Percentiles rank a stretch among this genome's conserved stretches.
phyloP scores from a whole-genome alignment of 768 basidiomycete species.

The Macrolepiota albuminosa region DNA sequence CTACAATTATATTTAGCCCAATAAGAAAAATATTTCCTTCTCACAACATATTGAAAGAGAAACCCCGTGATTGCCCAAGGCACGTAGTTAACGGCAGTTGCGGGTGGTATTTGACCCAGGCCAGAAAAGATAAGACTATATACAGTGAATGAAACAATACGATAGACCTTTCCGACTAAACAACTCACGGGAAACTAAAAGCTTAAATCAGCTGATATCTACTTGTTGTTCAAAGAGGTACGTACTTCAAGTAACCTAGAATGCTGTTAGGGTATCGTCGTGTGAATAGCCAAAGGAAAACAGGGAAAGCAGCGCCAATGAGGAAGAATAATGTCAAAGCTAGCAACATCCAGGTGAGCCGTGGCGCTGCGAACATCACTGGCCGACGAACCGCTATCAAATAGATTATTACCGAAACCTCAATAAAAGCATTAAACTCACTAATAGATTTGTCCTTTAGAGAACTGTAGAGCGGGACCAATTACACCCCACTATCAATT shows the following conservation, averaged over 20 bases:
- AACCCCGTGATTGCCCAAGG: slow-evolving; percentile 75
- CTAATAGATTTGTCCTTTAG: slow-evolving; percentile 54
- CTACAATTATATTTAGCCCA: slow-evolving; percentile 80
- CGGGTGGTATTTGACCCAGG: slow-evolving; percentile 68
- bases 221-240: slow-evolving; percentile 3
- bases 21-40: slow-evolving; percentile 62
- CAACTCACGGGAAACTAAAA: slow-evolving; percentile 43
- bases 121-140: slow-evolving; percentile 66
- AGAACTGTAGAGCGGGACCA: slow-evolving; percentile 58
- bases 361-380: background rate
- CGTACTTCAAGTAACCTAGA: slow-evolving; percentile 66
- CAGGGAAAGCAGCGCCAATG: slow-evolving; percentile 61
- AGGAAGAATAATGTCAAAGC: slow-evolving; percentile 70
- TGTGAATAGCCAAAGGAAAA: slow-evolving; percentile 57
- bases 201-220: background rate
- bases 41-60: slow-evolving; percentile 70
- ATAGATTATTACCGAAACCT: background rate
- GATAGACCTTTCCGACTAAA: background rate
- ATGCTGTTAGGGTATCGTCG: slow-evolving; percentile 59
- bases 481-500: slow-evolving; percentile 54
- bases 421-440: slow-evolving; percentile 22
- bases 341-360: slow-evolving; percentile 12
- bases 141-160: background rate
- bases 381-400: slow-evolving; percentile 16
- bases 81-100: slow-evolving; percentile 81